phyloP scores from a whole-genome alignment of 805 yeast genomes.

The Zygotorulaspora florentina region DNA sequence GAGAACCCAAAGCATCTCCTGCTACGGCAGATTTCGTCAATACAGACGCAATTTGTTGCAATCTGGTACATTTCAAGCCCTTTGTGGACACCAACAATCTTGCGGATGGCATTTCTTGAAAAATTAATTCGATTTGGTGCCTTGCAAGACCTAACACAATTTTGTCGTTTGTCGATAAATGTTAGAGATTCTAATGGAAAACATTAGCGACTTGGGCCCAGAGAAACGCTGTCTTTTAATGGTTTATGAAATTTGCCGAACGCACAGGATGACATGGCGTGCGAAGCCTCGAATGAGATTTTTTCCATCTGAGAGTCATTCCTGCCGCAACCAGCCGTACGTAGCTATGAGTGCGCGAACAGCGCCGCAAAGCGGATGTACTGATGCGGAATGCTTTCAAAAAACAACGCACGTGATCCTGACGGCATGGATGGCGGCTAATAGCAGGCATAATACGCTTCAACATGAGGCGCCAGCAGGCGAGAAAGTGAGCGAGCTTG shows the following conservation, averaged over 20 bases:
- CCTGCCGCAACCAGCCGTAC: too few species aligned
- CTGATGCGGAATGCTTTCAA: too few species aligned
- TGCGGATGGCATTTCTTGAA: constrained; percentile 24
- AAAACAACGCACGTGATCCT: too few species aligned
- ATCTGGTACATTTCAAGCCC: constrained; percentile 20
- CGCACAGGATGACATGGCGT: background rate
- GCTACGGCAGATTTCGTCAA: constrained; percentile 20
- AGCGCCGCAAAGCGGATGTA: too few species aligned
- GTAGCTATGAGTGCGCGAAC: too few species aligned
- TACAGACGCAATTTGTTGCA: constrained; percentile 18
- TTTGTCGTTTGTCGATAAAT: background rate
- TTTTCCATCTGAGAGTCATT: background rate
- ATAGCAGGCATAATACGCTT: too few species aligned
- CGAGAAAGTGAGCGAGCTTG: too few species aligned
- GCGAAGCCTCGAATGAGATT: background rate
- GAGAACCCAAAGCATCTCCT: constrained; percentile 7
- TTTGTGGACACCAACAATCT: constrained; percentile 28
- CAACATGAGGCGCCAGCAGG: too few species aligned
- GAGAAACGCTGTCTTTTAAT: background rate
- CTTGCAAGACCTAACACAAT: background rate
- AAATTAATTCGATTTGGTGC: background rate
- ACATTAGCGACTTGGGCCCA: constrained; percentile 14
- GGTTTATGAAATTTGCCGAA: background rate
- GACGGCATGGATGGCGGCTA: too few species aligned
- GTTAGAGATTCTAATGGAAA: constrained; percentile 14